Base-by-base conservation (phyloP, 257 asterid species). In the Solanum piurae region DNA sequence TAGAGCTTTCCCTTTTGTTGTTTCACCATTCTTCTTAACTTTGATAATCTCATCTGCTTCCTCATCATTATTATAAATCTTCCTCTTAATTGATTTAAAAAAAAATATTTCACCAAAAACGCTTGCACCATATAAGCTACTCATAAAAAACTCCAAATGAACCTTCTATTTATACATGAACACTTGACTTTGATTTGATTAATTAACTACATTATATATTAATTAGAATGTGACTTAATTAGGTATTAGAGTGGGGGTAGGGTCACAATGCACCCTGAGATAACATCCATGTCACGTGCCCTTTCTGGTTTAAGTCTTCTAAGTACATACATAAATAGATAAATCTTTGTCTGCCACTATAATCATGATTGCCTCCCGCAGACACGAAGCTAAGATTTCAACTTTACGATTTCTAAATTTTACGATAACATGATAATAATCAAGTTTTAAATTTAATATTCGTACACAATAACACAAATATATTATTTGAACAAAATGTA, bases 1-100 rank as follows among this genome's bases (percentile, higher is more conserved):
- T 90, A 90, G 31, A 91, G 87, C 87, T 87, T 91, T 86, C 89
- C 92, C n/a, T 84, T 91, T 86, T 87, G 90, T 75, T 90, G 93
- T 33, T 87, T 89, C 74, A 86, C 88, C 85, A 87, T 88, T 90
- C 90, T 89, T 88, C 86, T 90, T 88, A 91, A 86, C 34, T 89
- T 91, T 31, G 49, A 83, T 68, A 55, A 87, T 38, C 88, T 84
- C 20, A 82, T 3, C 42, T 49, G 31, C 71, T 83, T 90, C 62
- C 87, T 91, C 91, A 89, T 76, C 40, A 9, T 72, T 16, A 60
- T 60, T 60, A 58, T 58, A 20, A 40, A 16, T 80, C 69, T 80
- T 88, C 34, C 80, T 72, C 49, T 31, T 8, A 62, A 5, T 64
- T 58, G 12, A 58, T 58, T 58, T 20, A 7, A 0, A 0, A 16